Percentiles rank a stretch among this genome's conserved stretches.
These are phyloP conservation scores for Pythium dissimile DNA, from an alignment of 352 stramenopile genomes.

Conservation along the genomic window DNA sequence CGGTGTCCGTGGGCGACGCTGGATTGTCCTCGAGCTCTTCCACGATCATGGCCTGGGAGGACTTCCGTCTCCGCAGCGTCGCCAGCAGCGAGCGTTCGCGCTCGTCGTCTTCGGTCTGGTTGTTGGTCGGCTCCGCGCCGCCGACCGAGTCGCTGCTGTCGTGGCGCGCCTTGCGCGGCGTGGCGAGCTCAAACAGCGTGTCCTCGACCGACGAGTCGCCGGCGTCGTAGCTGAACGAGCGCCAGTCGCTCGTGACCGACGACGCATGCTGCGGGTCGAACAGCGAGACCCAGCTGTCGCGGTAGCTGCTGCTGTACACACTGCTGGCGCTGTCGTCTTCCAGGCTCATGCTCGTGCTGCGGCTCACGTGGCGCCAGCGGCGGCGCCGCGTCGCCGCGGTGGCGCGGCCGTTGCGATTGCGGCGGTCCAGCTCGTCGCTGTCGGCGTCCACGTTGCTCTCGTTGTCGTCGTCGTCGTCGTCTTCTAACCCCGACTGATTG, in stretches of 20 bases:
- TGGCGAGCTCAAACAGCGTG: conserved; percentile 10
- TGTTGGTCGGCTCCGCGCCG: conserved; percentile 11
- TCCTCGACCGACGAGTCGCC: conserved; percentile 15
- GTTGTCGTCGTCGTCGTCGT: conserved; percentile 24
- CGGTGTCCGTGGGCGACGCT: not conserved
- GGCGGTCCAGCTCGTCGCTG: conserved; percentile 11
- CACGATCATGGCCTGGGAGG: conserved; percentile 18
- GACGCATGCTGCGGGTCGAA: conserved; percentile 9
- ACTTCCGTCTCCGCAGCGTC: conserved; percentile 17
- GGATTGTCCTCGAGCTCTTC: conserved; percentile 15
- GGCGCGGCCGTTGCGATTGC: not conserved
- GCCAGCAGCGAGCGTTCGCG: too few species aligned
- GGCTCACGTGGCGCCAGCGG: conserved; percentile 15
- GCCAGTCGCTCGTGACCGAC: conserved; percentile 12
- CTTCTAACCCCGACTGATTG: conserved; percentile 16
- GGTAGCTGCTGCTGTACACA: conserved; percentile 21
- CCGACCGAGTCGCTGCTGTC: conserved; percentile 8
- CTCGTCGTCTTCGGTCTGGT: conserved; percentile 20
- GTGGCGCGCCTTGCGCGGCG: not conserved
- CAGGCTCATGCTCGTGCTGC: conserved; percentile 18
- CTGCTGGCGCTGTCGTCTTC: conserved; percentile 22
- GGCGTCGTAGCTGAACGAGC: conserved; percentile 10
- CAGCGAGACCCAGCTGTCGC: conserved; percentile 19
- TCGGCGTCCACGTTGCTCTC: conserved; percentile 20
- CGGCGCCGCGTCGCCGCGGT: conserved; percentile 4